Conservation (phyloP, 2,329 filamentous ascomycete species). For the Monilinia aucupariae region DNA sequence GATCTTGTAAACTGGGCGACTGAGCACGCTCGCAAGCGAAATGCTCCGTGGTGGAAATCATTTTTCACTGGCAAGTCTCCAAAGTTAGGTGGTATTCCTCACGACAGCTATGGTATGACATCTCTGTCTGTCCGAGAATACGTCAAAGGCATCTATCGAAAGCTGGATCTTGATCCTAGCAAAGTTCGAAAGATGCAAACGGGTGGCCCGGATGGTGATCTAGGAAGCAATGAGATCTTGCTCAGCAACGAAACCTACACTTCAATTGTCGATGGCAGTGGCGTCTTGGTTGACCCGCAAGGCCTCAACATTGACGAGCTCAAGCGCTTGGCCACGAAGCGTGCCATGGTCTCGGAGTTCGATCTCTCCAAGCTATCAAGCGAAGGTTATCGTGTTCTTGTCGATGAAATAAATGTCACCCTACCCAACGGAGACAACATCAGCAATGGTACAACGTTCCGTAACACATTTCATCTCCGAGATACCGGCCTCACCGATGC, state of each 20-base stretch:
- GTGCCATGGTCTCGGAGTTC: conserved; percentile 85
- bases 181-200: conserved; percentile 93
- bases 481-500: conserved; percentile 70
- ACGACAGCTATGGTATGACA: conserved; percentile 96
- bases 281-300: conserved; percentile 88
- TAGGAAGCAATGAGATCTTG: conserved; percentile 96
- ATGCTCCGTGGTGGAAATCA: conserved; percentile 98
- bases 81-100: conserved; percentile 90
- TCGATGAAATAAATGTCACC: conserved; percentile 84
- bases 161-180: conserved; percentile 81
- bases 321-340: conserved; percentile 73
- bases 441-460: conserved; percentile 89
- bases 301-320: conserved; percentile 83
- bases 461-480: conserved; percentile 93
- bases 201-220: conserved; percentile 90
- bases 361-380: conserved; percentile 79
- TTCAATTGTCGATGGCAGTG: conserved; percentile 90
- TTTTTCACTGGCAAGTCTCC: conserved; percentile 99
- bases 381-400: conserved; percentile 84
- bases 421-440: conserved; percentile 82
- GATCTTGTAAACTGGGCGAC: conserved; percentile 99
- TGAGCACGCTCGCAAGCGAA: conserved; percentile 78
- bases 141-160: conserved; percentile 93
- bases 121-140: conserved; percentile 95
- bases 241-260: conserved; percentile 94